Evolutionary conservation across 179 eudicot species (phyloP), one percentile per base, ranked within the genome.

Genomic region (Corrigiola litoralis): DNA sequence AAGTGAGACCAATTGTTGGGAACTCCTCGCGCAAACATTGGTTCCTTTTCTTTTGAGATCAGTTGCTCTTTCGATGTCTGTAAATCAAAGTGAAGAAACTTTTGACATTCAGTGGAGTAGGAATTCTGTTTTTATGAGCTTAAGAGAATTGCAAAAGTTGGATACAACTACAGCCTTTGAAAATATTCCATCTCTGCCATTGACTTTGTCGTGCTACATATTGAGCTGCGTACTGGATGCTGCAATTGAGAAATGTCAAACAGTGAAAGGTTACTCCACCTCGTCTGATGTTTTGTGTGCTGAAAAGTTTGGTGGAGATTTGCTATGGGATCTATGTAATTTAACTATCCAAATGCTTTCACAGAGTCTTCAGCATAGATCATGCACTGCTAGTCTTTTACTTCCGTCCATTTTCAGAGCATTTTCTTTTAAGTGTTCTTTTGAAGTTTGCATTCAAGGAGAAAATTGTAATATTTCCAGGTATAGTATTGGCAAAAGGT

Each of bases 311-410:
- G 75, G 81, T 48, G 78, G 79, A 53, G 80, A 83, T 69, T 60
- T 94, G 71, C 73, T 94, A 6, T 84, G 85, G 92, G 90, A 87
- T 75, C 72, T 90, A 18, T 81, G 85, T 79, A 69, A 81, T 68
- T 61, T 87, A 73, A 72, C 84, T 66, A 54, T 84, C 61, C 73
- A 64, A 69, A 90, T 94, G 99, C 83, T 94, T 76, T 80, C 75
- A 48, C 83, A 84, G 49, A 83, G 89, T 70, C 58, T 55, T 46
- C 97, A 86, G 53, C 97, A 87, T 72, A 84, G 97, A 50, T 82
- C 91, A 25, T 80, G 80, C 72, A 88, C 89, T 57, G 70, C 82
- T 65, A 63, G 81, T 53, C 77, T 75, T 71, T 87, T 94, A 33
- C 81, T 90, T 64, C 97, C 97, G 46, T 71, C 63, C 58, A 64